phyloP scores from a whole-genome alignment of 75 land plant species.

The Ceratopteris richardii region DNA sequence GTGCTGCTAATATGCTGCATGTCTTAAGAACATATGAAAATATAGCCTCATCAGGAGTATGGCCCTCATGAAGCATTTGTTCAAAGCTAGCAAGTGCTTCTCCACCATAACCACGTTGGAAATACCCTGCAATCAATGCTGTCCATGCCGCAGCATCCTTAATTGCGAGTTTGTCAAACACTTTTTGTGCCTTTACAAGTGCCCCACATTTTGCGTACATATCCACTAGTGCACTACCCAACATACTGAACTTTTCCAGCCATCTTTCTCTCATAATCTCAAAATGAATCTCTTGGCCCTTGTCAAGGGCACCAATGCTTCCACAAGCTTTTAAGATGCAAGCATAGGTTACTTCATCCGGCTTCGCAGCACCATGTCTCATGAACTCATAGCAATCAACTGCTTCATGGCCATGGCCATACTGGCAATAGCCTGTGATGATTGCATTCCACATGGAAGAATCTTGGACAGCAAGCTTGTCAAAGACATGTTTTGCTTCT shows the following conservation, averaged over 20 bases:
- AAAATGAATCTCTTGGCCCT: background rate
- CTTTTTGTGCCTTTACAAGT: slow-evolving; percentile 6
- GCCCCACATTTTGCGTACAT: slow-evolving; percentile 30
- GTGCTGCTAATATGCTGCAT: background rate
- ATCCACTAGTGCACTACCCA: slow-evolving; percentile 29
- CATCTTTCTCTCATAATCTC: background rate
- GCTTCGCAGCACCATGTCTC: slow-evolving; percentile 17
- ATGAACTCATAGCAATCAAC: slow-evolving; percentile 29
- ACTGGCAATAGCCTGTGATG: slow-evolving; percentile 40
- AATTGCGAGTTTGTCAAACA: slow-evolving; percentile 20
- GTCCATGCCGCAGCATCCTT: slow-evolving; percentile 4
- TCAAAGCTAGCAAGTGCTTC: background rate
- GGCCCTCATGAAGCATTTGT: background rate
- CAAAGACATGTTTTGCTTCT: slow-evolving; percentile 35
- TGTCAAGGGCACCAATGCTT: slow-evolving; percentile 3
- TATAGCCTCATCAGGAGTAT: background rate
- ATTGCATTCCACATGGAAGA: slow-evolving; percentile 55
- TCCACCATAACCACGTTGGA: background rate
- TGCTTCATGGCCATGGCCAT: slow-evolving; percentile 35
- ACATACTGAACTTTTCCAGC: slow-evolving; percentile 3
- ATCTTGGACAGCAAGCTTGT: slow-evolving; percentile 13
- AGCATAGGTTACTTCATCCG: slow-evolving; percentile 12
- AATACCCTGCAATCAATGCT: slow-evolving; percentile 3
- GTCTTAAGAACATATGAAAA: background rate
- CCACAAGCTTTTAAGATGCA: background rate